Evolutionary conservation across 805 yeast genomes (phyloP), one percentile per base, ranked within the genome.

Genomic region (Ascoidea tarda): DNA sequence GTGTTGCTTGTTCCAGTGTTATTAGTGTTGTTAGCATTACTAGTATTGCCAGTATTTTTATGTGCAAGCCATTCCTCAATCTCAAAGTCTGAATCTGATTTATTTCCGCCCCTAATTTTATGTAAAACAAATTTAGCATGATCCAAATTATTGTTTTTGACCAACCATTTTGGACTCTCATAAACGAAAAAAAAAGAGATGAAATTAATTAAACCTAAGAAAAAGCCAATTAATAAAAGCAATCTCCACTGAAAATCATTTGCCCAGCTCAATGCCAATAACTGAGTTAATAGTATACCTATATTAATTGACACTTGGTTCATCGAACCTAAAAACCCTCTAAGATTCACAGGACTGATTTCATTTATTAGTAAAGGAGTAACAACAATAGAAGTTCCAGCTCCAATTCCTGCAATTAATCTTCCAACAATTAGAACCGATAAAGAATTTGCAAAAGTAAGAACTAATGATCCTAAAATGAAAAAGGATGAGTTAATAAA

Each of bases 161-260:
- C 70, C 33, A 89, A 69, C 96, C 96, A 91, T 66, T 83, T 77
- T 6, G 97, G 97, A 5, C 91, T 81, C 64, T 90, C 97, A 16
- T 76, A 78, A 31, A 81, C 70, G 48, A 71, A 68, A 8, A 73
- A 55, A 47, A 71, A 60, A 1, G 73, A 64, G 0, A 74, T 45
- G 2, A 82, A 65, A 59, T 82, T 79, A 0, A 73, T 6, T 0
- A 71, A 49, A 1, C 85, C 85, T 33, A 87, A 58, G 0, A 74
- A 53, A 2, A 77, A 71, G 0, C 89, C 96, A 33, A 73, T 65
- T n/a, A 78, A 66, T 48, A 93, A 68, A 6, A 91, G 71, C 49
- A 64, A 69, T 58, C 97, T 74, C 98, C 98, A 93, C 49, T 76
- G 71, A 44, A 69, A 67, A 48, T 76, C 72, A 52, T 77, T 80